These are phyloP conservation scores for Daedalea quercina DNA, from an alignment of 768 basidiomycete species.

Conservation along the genomic window DNA sequence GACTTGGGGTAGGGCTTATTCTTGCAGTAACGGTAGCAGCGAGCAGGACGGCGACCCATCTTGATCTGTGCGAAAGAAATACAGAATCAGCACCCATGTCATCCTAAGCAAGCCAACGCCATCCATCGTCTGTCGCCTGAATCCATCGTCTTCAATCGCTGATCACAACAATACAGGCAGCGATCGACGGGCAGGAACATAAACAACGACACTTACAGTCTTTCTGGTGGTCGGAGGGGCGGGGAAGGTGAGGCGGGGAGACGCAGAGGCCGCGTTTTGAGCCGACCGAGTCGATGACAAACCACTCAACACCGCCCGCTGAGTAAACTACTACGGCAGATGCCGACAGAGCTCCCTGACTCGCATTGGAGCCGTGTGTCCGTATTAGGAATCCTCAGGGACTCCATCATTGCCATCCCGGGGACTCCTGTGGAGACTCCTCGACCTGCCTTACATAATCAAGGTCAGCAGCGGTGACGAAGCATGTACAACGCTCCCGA, in stretches of 20 bases:
- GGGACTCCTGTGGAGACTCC: too few relatives aligned
- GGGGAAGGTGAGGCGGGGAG: conserved; percentile 6
- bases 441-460: too few relatives aligned
- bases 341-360: background rate
- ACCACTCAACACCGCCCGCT: conserved; percentile 5
- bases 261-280: conserved; percentile 14
- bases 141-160: conserved; percentile 16
- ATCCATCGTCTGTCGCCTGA: conserved; percentile 16
- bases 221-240: conserved; percentile 5
- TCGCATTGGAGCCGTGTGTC: too few relatives aligned
- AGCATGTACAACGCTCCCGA: too few relatives aligned
- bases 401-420: too few relatives aligned
- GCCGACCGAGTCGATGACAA: conserved; percentile 15
- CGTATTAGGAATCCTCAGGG: too few relatives aligned
- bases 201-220: conserved; percentile 11
- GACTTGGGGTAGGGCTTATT: conserved; percentile 98
- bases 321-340: conserved; percentile 12
- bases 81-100: background rate
- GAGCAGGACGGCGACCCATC: conserved; percentile 97
- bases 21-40: conserved; percentile 99
- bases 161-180: background rate
- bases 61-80: conserved; percentile 16
- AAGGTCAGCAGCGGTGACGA: too few relatives aligned
- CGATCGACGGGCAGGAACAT: background rate
- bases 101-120: conserved; percentile 3